These are phyloP conservation scores for Candida sp. DNA, from an alignment of 1,139 yeast genomes.

Conservation along the genomic window DNA sequence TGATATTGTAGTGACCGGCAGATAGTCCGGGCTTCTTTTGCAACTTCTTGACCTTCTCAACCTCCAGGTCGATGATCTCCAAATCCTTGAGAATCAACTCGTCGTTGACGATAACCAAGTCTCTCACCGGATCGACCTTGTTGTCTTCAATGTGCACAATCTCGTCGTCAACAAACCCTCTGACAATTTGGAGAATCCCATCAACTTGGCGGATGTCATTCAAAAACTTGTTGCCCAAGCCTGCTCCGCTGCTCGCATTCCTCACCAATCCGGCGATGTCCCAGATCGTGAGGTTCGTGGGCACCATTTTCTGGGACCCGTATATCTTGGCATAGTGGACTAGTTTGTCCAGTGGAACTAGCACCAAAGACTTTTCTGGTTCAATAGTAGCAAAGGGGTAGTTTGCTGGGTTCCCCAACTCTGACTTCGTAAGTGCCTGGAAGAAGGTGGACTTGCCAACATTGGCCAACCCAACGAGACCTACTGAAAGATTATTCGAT, in stretches of 20 bases:
- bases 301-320: conserved; percentile 53
- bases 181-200: conserved; percentile 72
- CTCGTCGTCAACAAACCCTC: conserved; percentile 72
- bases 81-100: conserved; percentile 75
- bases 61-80: conserved; percentile 62
- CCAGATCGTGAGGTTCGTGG: conserved; percentile 61
- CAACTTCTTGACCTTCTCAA: conserved; percentile 49
- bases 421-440: conserved; percentile 73
- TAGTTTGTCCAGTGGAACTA: conserved; percentile 58
- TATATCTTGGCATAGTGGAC: conserved; percentile 48
- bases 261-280: conserved; percentile 81
- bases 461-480: conserved; percentile 76
- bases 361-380: conserved; percentile 68
- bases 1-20: conserved; percentile 37
- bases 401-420: conserved; percentile 76
- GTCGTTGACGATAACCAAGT: conserved; percentile 69
- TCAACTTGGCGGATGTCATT: conserved; percentile 76
- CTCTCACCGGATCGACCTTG: conserved; percentile 69
- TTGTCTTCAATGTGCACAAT: conserved; percentile 71
- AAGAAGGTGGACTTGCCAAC: conserved; percentile 75
- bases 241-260: conserved; percentile 79
- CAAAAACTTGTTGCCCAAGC: conserved; percentile 75
- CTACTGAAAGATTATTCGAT: conserved; percentile 56
- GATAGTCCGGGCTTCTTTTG: conserved; percentile 42
- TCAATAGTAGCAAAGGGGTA: conserved; percentile 84